Percentiles rank a stretch among this genome's conserved stretches.
Evolutionary conservation across 2,329 filamentous ascomycete species (phyloP).

Genomic region (Neophaeococcomyces aloes): DNA sequence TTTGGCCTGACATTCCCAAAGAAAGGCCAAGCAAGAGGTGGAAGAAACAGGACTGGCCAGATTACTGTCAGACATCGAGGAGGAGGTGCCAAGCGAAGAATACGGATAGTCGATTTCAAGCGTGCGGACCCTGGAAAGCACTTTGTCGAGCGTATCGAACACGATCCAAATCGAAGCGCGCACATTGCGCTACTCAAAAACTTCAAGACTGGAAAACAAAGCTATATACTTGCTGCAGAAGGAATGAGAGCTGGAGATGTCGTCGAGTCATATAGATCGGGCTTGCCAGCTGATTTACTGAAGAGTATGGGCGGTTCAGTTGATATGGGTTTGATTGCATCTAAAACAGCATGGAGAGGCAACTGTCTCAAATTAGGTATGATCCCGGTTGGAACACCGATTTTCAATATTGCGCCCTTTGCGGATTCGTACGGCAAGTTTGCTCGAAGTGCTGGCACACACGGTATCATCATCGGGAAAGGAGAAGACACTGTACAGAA

Average conservation of each 20-base stretch:
- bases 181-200: slow-evolving; percentile 83
- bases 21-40: slow-evolving; percentile 85
- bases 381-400: slow-evolving; percentile 85
- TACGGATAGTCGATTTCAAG: slow-evolving; percentile 82
- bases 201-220: slow-evolving; percentile 61
- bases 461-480: slow-evolving; percentile 79
- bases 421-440: slow-evolving; percentile 67
- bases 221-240: slow-evolving; percentile 91
- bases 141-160: slow-evolving; percentile 84
- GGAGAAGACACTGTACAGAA: slow-evolving; percentile 55
- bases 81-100: slow-evolving; percentile 82
- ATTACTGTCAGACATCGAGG: slow-evolving; percentile 87
- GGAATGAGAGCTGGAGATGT: slow-evolving; percentile 85
- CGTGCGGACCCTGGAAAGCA: slow-evolving; percentile 71
- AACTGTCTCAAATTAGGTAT: slow-evolving; percentile 94
- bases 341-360: slow-evolving; percentile 84
- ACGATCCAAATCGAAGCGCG: slow-evolving; percentile 84
- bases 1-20: slow-evolving; percentile 79
- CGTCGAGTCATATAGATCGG: slow-evolving; percentile 81
- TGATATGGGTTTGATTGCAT: slow-evolving; percentile 90
- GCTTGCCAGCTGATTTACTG: slow-evolving; percentile 77
- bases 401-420: slow-evolving; percentile 75
- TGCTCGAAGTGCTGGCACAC: slow-evolving; percentile 88
- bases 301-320: slow-evolving; percentile 85
- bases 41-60: slow-evolving; percentile 74